Evolutionary conservation across 345 rosid genomes (phyloP), one percentile per base, ranked within the genome.

Genomic region (Pelargonium nanum): DNA sequence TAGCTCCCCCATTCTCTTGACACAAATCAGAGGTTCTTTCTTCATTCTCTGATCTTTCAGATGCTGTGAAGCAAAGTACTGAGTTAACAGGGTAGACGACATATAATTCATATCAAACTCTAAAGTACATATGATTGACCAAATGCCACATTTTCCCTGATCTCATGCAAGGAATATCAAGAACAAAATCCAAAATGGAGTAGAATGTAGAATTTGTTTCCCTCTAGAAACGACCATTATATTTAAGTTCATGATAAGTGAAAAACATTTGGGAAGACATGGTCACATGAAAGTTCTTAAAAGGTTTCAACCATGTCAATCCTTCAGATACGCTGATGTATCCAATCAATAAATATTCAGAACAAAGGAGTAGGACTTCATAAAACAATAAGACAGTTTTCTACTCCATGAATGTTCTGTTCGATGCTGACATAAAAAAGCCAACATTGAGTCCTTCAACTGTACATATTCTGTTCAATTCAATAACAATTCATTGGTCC

Each of bases 1-100:
- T 44, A 83, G 72, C 20, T 77, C 83, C 19, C 88, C 96, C 88
- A 88, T 77, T 62, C 74, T 79, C 74, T 82, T 85, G 24, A 85
- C 72, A 19, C 77, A 69, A 13, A 82, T 79, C 6, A 21, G 8
- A 58, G 78, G 55, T 40, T 40, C 57, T 44, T 21, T 59, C 8
- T 48, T 24, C 16, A 56, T 10, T 7, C 5, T 24, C 32, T 34
- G 28, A 15, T 66, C 57, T 52, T 48, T 65, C 26, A 81, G 71
- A 65, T 30, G n/a, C 85, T 75, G 71, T 54, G 67, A 56, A 75
- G 17, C 64, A 69, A 70, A n/a, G 19, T 63, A 62, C 28, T 60
- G 13, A 22, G 13, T 10, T 6, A 54, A 55, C 2, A 0, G 21
- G 25, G 17, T 7, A 5, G 13, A 22, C 26, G 3, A 55, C 24